Base-by-base conservation (phyloP, 768 basidiomycete species). In the Auriculariales sp. region DNA sequence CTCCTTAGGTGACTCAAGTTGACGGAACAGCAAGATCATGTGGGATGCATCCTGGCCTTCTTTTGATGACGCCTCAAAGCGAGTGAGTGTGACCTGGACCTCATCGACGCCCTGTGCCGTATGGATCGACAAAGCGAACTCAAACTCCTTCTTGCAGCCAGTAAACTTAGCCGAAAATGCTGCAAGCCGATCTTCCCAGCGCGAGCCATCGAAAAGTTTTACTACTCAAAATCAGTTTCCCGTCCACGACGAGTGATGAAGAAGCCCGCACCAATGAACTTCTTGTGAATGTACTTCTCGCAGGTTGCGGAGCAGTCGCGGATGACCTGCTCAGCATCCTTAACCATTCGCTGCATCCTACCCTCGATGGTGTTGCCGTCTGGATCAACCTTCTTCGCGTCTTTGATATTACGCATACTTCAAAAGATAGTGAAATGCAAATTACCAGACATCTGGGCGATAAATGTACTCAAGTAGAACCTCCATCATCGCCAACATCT, bases 271-370 rank as follows among this genome's bases (percentile, higher is more conserved):
- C 58, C 64, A 3, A 72, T 53, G 45, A 72, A 62, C 15, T 63
- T 60, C 47, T 71, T 70, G 53, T 72, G 72, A 28, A 67, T 49
- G 50, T 74, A 75, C 2, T 61, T 61, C 49, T 77, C 73, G 53
- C 71, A 72, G 12, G 61, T 64, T 28, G 69, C 69, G 2, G 67
- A 70, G 51, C 70, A 71, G 6, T 61, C 57, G 51, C 65, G 68
- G 36, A 74, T 69, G 48, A 73, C 68, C 6, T 62, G 49, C 3
- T 65, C 71, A 4, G 71, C 67, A 0, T 48, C 39, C 28, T 60
- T 49, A 48, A 60, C 55, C 9, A 65, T 53, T 0, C 52, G 60
- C 54, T 55, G 57, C 25, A 71, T 59, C 3, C 71, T 54, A 34
- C 56, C 55, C 47, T 64, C 54, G 25, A 67, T 42, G 3, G 62